Evolutionary conservation across 2,329 filamentous ascomycete genomes (phyloP).

Genomic region (Gnomoniopsis smithogilvyi): DNA sequence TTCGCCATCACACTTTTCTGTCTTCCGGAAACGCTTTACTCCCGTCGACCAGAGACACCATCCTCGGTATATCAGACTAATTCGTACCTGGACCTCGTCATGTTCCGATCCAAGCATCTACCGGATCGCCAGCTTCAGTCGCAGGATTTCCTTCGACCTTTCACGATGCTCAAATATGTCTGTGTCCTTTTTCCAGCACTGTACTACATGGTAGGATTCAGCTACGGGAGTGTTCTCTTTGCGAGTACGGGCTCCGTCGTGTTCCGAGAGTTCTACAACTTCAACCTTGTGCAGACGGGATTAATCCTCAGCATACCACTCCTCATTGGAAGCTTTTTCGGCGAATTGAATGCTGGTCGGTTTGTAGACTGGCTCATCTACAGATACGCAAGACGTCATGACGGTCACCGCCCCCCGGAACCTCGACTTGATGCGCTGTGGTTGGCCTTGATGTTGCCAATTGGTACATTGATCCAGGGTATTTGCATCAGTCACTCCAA

Average conservation of each 20-base stretch:
- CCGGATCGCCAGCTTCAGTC: slow-evolving; percentile 6
- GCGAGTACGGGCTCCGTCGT: slow-evolving; percentile 22
- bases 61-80: not conserved
- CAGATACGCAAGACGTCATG: slow-evolving; percentile 24
- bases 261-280: slow-evolving; percentile 22
- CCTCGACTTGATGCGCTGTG: slow-evolving; percentile 30
- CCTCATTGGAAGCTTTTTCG: slow-evolving; percentile 24
- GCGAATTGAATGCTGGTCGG: slow-evolving; percentile 26
- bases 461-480: slow-evolving; percentile 26
- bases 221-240: slow-evolving; percentile 25
- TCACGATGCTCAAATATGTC: slow-evolving; percentile 23
- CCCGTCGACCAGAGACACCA: slow-evolving; percentile 2
- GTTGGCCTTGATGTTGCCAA: slow-evolving; percentile 24
- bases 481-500: slow-evolving; percentile 26
- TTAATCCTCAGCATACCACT: slow-evolving; percentile 25
- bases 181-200: slow-evolving; percentile 21
- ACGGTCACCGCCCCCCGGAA: slow-evolving; percentile 27
- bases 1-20: slow-evolving; percentile 23
- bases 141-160: slow-evolving; percentile 20
- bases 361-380: slow-evolving; percentile 27
- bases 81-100: slow-evolving; percentile 8
- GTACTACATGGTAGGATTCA: slow-evolving; percentile 24
- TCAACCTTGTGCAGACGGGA: slow-evolving; percentile 23
- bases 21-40: slow-evolving; percentile 27
- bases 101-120: slow-evolving; percentile 8